phyloP scores from a whole-genome alignment of 75 land plant genomes.

The Pinus taeda region DNA sequence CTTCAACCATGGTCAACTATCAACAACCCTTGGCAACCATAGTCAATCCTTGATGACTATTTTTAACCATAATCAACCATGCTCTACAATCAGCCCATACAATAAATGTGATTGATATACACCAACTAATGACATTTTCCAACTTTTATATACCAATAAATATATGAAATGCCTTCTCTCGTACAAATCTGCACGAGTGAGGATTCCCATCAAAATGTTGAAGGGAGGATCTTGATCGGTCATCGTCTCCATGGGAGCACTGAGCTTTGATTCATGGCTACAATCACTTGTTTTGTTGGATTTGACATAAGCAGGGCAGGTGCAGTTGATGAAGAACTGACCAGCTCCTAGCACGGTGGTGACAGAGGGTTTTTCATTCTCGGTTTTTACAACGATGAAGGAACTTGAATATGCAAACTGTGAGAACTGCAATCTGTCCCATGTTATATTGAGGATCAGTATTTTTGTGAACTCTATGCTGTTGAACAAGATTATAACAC shows the following conservation, averaged over 20 bases:
- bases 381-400: background rate
- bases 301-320: background rate
- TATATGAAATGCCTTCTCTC: constrained; percentile 33
- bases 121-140: too few relatives aligned
- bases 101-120: too few relatives aligned
- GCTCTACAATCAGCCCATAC: too few relatives aligned
- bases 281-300: background rate
- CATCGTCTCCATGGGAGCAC: background rate
- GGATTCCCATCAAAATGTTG: constrained; percentile 44
- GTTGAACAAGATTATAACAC: background rate
- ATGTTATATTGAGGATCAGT: background rate
- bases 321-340: background rate
- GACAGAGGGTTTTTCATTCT: background rate
- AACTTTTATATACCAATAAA: too few relatives aligned
- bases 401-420: background rate
- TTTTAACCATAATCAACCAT: too few relatives aligned
- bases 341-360: background rate
- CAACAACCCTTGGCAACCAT: too few relatives aligned
- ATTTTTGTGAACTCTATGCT: background rate
- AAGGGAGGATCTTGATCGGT: background rate
- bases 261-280: background rate
- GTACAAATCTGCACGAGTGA: constrained; percentile 33
- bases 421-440: too few relatives aligned
- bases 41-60: too few relatives aligned
- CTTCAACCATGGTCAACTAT: too few relatives aligned